Percentiles rank a stretch among this genome's conserved stretches.
Conservation (phyloP, 192 early-diverging fungal species). For the Lunasporangiospora selenospora region DNA sequence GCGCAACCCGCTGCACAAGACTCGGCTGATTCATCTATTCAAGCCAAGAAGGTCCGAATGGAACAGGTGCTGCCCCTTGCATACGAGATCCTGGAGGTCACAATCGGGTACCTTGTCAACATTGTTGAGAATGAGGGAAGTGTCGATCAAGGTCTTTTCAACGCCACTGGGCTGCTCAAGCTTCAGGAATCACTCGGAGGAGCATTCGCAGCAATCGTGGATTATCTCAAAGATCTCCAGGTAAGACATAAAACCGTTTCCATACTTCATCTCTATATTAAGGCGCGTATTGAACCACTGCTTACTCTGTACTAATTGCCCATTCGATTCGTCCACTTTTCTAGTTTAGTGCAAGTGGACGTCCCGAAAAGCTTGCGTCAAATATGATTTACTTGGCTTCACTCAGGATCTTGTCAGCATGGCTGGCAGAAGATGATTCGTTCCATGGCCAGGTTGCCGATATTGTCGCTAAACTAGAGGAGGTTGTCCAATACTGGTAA, state of each 20-base stretch:
- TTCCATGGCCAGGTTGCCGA: conserved; percentile 21
- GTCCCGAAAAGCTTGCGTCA: conserved; percentile 3
- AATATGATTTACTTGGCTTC: conserved; percentile 37
- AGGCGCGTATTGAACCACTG: not conserved
- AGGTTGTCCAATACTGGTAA: conserved; percentile 28
- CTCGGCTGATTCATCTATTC: not conserved
- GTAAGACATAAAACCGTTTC: too few relatives aligned
- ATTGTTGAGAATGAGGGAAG: conserved; percentile 15
- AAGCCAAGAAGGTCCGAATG: conserved; percentile 11
- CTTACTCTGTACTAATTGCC: not conserved
- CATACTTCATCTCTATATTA: not conserved
- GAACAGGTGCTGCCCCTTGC: conserved; percentile 29
- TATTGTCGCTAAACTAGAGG: conserved; percentile 16
- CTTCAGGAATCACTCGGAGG: conserved; percentile 28
- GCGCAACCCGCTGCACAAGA: not conserved
- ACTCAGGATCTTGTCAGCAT: conserved; percentile 26
- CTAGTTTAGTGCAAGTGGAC: too few relatives aligned
- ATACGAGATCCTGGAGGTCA: conserved; percentile 34
- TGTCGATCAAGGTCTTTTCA: conserved; percentile 19
- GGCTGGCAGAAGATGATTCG: conserved; percentile 38
- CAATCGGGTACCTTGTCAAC: conserved; percentile 31
- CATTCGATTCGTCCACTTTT: not conserved
- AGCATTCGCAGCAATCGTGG: conserved; percentile 24
- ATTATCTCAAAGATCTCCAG: conserved; percentile 45
- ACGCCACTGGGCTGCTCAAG: conserved; percentile 32